These are phyloP conservation scores for Pezicula neosporulosa DNA, from an alignment of 2,329 filamentous ascomycete genomes.

Conservation along the genomic window DNA sequence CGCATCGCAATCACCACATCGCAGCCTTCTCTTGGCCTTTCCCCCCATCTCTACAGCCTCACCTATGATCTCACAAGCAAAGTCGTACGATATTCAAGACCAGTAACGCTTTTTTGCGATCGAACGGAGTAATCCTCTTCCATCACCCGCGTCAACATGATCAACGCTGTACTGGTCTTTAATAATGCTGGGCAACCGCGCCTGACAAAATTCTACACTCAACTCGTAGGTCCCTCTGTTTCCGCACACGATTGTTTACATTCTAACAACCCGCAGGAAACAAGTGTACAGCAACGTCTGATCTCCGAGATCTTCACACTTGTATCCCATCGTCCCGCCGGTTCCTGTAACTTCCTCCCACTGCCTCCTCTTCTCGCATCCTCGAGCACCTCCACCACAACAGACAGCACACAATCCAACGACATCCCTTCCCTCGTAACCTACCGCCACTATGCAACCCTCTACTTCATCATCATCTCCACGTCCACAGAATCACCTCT, in stretches of 20 bases:
- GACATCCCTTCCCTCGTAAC: slow-evolving; percentile 94
- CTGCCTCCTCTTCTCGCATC: slow-evolving; percentile 62
- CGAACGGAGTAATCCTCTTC: neutral
- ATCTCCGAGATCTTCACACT: slow-evolving; percentile 97
- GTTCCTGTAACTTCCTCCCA: slow-evolving; percentile 95
- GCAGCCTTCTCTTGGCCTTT: slow-evolving; percentile 2
- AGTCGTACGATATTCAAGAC: neutral
- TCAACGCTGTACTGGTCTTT: slow-evolving; percentile 98
- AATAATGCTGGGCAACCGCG: slow-evolving; percentile 97
- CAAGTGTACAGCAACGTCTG: slow-evolving; percentile 91
- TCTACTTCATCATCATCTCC: slow-evolving; percentile 98
- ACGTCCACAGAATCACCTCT: slow-evolving; percentile 95
- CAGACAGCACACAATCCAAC: slow-evolving; percentile 58
- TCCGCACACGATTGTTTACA: slow-evolving; percentile 8
- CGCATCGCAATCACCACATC: neutral
- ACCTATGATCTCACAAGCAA: neutral
- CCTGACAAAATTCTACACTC: slow-evolving; percentile 97
- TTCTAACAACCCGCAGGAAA: slow-evolving; percentile 61
- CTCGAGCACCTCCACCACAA: slow-evolving; percentile 67
- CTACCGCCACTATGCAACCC: slow-evolving; percentile 95
- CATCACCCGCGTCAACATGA: slow-evolving; percentile 57
- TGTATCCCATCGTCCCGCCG: slow-evolving; percentile 85
- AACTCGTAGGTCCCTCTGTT: slow-evolving; percentile 60
- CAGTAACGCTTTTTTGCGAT: neutral
- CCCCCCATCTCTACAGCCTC: neutral